Evolutionary conservation across 2,329 filamentous ascomycete species (phyloP).

Genomic region (Arthrobotrys pseudoclavata): DNA sequence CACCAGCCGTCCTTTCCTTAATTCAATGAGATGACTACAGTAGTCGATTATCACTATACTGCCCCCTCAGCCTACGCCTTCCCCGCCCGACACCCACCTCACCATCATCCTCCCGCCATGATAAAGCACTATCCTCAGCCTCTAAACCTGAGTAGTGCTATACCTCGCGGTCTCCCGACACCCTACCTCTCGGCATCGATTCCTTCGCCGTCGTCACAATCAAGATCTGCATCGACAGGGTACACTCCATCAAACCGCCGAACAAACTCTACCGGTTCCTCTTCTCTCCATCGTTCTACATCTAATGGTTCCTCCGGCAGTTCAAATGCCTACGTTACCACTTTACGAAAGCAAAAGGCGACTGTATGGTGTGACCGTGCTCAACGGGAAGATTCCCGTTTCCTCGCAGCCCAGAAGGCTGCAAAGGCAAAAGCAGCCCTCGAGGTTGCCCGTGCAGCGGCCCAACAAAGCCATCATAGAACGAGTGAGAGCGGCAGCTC

Average conservation of each 20-base stretch:
- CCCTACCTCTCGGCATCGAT: slow-evolving; percentile 30
- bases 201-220: slow-evolving; percentile 43
- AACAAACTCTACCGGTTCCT: slow-evolving; percentile 51
- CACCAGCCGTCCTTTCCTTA: neutral
- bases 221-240: slow-evolving; percentile 1
- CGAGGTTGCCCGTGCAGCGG: slow-evolving; percentile 72
- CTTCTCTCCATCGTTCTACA: slow-evolving; percentile 46
- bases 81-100: slow-evolving; percentile 43
- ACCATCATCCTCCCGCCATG: slow-evolving; percentile 10
- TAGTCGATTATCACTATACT: slow-evolving; percentile 58
- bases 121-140: slow-evolving; percentile 54
- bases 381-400: slow-evolving; percentile 88
- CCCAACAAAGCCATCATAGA: slow-evolving; percentile 34
- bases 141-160: slow-evolving; percentile 42
- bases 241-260: slow-evolving; percentile 44
- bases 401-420: slow-evolving; percentile 84
- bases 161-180: slow-evolving; percentile 46
- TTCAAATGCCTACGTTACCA: slow-evolving; percentile 86
- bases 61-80: slow-evolving; percentile 57
- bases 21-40: slow-evolving; percentile 59
- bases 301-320: slow-evolving; percentile 57
- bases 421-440: slow-evolving; percentile 88
- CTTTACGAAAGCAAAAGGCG: slow-evolving; percentile 96
- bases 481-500: slow-evolving; percentile 60
- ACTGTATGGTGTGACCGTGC: slow-evolving; percentile 98